Evolutionary conservation across 1,284 basidiomycete genomes (phyloP).

Genomic region (Peniophora sp.): DNA sequence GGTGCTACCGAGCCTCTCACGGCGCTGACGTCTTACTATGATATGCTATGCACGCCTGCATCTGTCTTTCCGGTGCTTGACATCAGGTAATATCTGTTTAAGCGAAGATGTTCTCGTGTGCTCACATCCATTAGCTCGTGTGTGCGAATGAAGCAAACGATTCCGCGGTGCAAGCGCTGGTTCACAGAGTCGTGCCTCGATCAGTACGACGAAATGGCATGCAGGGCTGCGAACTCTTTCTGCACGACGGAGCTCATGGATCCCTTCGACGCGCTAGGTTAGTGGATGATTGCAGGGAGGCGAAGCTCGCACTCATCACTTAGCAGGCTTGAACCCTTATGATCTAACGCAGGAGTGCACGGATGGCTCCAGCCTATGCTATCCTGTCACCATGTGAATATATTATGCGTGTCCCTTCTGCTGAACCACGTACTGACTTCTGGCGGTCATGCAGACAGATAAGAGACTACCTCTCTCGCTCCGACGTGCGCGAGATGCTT

Average conservation of each 20-base stretch:
- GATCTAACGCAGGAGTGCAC: conserved; percentile 20
- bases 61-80: conserved; percentile 18
- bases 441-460: conserved; percentile 46
- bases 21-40: conserved; percentile 23
- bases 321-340: conserved; percentile 17
- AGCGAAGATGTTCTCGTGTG: neutral
- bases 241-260: conserved; percentile 19
- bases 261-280: conserved; percentile 11
- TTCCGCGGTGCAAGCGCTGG: conserved; percentile 25
- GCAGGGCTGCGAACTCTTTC: conserved; percentile 29
- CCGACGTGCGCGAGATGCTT: conserved; percentile 41
- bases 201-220: conserved; percentile 29
- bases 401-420: conserved; percentile 30
- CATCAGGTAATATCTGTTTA: conserved; percentile 16
- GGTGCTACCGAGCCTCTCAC: conserved; percentile 18
- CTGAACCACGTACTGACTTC: conserved; percentile 34
- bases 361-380: conserved; percentile 16
- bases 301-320: neutral
- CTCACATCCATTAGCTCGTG: conserved; percentile 17
- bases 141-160: conserved; percentile 27
- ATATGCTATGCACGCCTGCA: conserved; percentile 23
- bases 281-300: neutral
- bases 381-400: conserved; percentile 20
- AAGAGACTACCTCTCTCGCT: conserved; percentile 44
- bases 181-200: conserved; percentile 21